Evolutionary conservation across 805 yeast species (phyloP).

Genomic region (Kodamaea fukazawae): DNA sequence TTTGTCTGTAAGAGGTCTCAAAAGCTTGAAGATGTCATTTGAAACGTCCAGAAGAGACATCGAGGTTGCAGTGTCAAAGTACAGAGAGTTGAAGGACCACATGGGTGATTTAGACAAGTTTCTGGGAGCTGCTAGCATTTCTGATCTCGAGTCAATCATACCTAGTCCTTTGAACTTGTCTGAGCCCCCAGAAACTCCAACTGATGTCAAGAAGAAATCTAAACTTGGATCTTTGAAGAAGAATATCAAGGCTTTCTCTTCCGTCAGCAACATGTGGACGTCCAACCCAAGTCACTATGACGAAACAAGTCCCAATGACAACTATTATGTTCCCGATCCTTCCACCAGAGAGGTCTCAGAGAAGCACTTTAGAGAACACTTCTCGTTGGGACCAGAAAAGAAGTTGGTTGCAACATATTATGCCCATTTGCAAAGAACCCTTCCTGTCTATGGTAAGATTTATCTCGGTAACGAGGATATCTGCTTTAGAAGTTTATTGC

Average conservation of each 20-base stretch:
- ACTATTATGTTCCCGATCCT: slow-evolving; percentile 44
- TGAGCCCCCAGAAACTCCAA: slow-evolving; percentile 24
- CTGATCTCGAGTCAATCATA: slow-evolving; percentile 2
- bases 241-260: slow-evolving; percentile 30
- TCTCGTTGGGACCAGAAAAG: slow-evolving; percentile 55
- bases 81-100: slow-evolving; percentile 11
- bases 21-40: slow-evolving; percentile 32
- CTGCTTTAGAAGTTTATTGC: slow-evolving; percentile 79
- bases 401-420: slow-evolving; percentile 65
- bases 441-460: slow-evolving; percentile 82
- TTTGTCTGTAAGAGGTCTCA: slow-evolving; percentile 30
- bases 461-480: slow-evolving; percentile 66
- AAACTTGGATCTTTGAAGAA: slow-evolving; percentile 20
- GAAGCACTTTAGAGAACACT: slow-evolving; percentile 61
- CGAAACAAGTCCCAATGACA: slow-evolving; percentile 41
- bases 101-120: slow-evolving; percentile 1
- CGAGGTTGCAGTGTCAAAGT: slow-evolving; percentile 27
- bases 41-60: slow-evolving; percentile 25
- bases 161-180: slow-evolving; percentile 23
- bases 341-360: slow-evolving; percentile 47
- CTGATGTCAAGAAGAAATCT: slow-evolving; percentile 12
- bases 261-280: slow-evolving; percentile 46
- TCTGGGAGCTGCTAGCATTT: background rate
- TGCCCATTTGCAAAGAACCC: slow-evolving; percentile 61
- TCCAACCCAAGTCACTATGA: slow-evolving; percentile 64